Percentiles rank a stretch among this genome's conserved stretches.
Conservation (phyloP, 1,139 yeast species). For the Saccharomyces pastorianus region DNA sequence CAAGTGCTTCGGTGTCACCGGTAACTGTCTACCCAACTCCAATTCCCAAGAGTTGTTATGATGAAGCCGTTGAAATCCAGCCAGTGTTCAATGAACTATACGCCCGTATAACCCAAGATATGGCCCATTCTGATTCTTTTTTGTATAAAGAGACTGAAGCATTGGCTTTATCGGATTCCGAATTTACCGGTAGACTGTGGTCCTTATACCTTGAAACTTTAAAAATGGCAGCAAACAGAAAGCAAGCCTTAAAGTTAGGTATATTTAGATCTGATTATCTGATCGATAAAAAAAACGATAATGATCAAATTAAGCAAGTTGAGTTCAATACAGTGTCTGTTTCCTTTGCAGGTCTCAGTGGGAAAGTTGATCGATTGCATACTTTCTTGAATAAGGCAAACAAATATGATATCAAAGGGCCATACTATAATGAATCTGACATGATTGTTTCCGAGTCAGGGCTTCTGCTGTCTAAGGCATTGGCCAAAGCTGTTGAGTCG, state of each 20-base stretch:
- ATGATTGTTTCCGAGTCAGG: constrained; percentile 66
- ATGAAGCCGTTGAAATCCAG: constrained; percentile 63
- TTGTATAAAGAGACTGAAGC: constrained; percentile 47
- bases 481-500: constrained; percentile 52
- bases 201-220: constrained; percentile 46
- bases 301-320: constrained; percentile 66
- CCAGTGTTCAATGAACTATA: constrained; percentile 64
- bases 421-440: constrained; percentile 37
- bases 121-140: constrained; percentile 44
- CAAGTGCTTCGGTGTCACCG: constrained; percentile 57
- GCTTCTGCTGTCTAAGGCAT: constrained; percentile 54
- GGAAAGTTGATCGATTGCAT: constrained; percentile 74
- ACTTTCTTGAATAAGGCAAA: constrained; percentile 53
- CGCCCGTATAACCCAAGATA: constrained; percentile 48
- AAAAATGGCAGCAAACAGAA: constrained; percentile 37
- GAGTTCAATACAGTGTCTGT: constrained; percentile 95
- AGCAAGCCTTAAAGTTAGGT: constrained; percentile 70
- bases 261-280: constrained; percentile 86
- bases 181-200: constrained; percentile 75
- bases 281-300: constrained; percentile 45
- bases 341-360: constrained; percentile 84
- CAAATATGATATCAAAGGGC: constrained; percentile 37
- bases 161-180: constrained; percentile 54
- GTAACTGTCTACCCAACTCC: constrained; percentile 88
- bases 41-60: constrained; percentile 59